These are phyloP conservation scores for Penicillium janthinellum DNA, from an alignment of 2,329 filamentous ascomycete species.

Conservation along the genomic window DNA sequence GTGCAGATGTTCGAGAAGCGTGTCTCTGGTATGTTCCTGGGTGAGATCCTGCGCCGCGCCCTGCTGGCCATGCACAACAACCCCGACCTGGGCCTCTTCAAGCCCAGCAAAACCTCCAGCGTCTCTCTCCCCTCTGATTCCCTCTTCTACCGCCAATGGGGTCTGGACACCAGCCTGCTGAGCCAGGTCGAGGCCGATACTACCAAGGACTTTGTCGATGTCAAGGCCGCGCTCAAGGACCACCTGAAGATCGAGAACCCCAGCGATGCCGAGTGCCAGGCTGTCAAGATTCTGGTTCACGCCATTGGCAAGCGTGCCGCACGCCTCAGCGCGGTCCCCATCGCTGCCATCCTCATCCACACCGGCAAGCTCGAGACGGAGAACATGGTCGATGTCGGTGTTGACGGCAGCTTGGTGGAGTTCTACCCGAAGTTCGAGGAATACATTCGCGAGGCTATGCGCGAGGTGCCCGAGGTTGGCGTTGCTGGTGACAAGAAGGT, in stretches of 20 bases:
- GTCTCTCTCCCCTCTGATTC: slow-evolving; percentile 68
- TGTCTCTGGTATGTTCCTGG: slow-evolving; percentile 96
- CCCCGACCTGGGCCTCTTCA: slow-evolving; percentile 70
- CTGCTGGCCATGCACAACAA: slow-evolving; percentile 73
- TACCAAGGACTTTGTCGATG: slow-evolving; percentile 68
- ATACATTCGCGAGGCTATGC: slow-evolving; percentile 80
- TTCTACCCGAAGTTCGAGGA: slow-evolving; percentile 93
- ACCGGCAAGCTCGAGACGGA: slow-evolving; percentile 70
- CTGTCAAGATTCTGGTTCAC: slow-evolving; percentile 78
- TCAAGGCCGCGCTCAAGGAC: slow-evolving; percentile 76
- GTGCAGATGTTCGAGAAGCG: slow-evolving; percentile 99
- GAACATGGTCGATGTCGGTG: slow-evolving; percentile 83
- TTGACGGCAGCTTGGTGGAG: slow-evolving; percentile 91
- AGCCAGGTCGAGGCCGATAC: slow-evolving; percentile 82
- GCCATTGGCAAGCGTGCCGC: slow-evolving; percentile 89
- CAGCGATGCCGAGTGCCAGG: slow-evolving; percentile 80
- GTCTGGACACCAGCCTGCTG: slow-evolving; percentile 86
- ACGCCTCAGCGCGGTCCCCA: slow-evolving; percentile 81
- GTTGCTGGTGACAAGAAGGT: slow-evolving; percentile 78
- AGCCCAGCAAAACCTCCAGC: slow-evolving; percentile 72
- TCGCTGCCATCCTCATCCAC: slow-evolving; percentile 80
- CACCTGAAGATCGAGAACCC: slow-evolving; percentile 75
- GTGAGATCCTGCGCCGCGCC: slow-evolving; percentile 83
- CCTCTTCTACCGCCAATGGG: slow-evolving; percentile 77
- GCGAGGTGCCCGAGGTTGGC: slow-evolving; percentile 76